A percentile compares a stretch with the other conserved stretches of the same genome.
Conservation (phyloP, 1,139 yeast genomes). For the Blastobotrys capitulatus region DNA sequence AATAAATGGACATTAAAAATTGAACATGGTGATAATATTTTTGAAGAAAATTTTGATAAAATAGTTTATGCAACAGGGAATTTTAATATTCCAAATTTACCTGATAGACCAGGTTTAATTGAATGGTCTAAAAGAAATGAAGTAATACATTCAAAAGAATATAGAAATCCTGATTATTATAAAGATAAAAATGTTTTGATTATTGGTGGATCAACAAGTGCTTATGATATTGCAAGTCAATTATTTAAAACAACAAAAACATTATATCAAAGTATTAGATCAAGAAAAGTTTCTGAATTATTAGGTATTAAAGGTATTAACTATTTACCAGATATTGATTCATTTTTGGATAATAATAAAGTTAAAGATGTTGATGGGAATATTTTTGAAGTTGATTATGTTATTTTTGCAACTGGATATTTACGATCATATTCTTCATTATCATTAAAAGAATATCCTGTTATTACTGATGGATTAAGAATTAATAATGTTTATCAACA, state of each 20-base stretch:
- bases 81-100: slow-evolving; percentile 51
- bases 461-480: slow-evolving; percentile 42
- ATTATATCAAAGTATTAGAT: slow-evolving; percentile 45
- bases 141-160: slow-evolving; percentile 56
- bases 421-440: slow-evolving; percentile 46
- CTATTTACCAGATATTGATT: slow-evolving; percentile 11
- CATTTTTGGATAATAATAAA: slow-evolving; percentile 11
- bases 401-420: slow-evolving; percentile 67
- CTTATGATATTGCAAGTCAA: slow-evolving; percentile 54
- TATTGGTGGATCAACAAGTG: slow-evolving; percentile 61
- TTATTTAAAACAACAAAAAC: slow-evolving; percentile 38
- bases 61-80: slow-evolving; percentile 56
- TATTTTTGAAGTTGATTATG: slow-evolving; percentile 34
- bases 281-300: slow-evolving; percentile 44
- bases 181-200: slow-evolving; percentile 43
- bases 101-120: slow-evolving; percentile 48
- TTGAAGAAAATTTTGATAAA: slow-evolving; percentile 42
- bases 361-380: slow-evolving; percentile 19
- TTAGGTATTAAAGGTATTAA: slow-evolving; percentile 31
- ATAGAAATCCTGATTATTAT: slow-evolving; percentile 42
- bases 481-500: slow-evolving; percentile 52
- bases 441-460: slow-evolving; percentile 24
- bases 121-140: slow-evolving; percentile 46
- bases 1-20: slow-evolving; percentile 40
- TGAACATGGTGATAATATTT: slow-evolving; percentile 1